Evolutionary conservation across 2,329 filamentous ascomycete species (phyloP), one percentile per base, ranked within the genome.

Genomic region (Pseudocercospora cruenta): DNA sequence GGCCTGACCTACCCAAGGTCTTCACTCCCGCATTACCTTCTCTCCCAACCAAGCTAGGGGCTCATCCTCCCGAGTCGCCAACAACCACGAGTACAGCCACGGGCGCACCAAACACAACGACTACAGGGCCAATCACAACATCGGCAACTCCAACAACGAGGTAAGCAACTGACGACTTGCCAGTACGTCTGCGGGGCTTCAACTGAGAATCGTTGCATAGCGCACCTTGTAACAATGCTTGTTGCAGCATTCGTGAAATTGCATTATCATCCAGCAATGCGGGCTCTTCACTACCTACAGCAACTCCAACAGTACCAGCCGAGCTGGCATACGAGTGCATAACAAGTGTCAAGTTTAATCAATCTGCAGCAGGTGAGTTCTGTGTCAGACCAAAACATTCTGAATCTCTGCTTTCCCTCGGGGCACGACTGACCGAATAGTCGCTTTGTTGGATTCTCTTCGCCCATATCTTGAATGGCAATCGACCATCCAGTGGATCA

Each of bases 401-500:
- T 33, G 21, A 8, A 5, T 31, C 22, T 3, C 47, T 12, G 16
- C 43, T 60, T 28, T 9, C n/a, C 1, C 24, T 33, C 26, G 10
- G 12, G 19, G 14, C 49, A 19, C 43, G 21, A 14, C 26, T 22
- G 39, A 43, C 19, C 33, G 19, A 43, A 7, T 79, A 61, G 72
- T 79, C 54, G 78, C 74, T 19, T 71, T 83, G 36, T 67, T 83
- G 28, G 78, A 82, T 19, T 77, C 78, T 6, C 75, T 83, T n/a
- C 74, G 76, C 16, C 81, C 82, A 1, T 84, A 82, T 68, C 73
- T 83, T 49, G 72, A 76, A 33, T 84, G 81, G 81, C 82, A 84
- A 67, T 81, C 80, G 7, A 83, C 77, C 16, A 78, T 80, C 6
- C 76, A 75, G 9, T 82, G 79, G 69, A 70, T 84, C 36, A 81